Evolutionary conservation across 2,329 filamentous ascomycete genomes (phyloP).

Genomic region (Claviceps capensis): DNA sequence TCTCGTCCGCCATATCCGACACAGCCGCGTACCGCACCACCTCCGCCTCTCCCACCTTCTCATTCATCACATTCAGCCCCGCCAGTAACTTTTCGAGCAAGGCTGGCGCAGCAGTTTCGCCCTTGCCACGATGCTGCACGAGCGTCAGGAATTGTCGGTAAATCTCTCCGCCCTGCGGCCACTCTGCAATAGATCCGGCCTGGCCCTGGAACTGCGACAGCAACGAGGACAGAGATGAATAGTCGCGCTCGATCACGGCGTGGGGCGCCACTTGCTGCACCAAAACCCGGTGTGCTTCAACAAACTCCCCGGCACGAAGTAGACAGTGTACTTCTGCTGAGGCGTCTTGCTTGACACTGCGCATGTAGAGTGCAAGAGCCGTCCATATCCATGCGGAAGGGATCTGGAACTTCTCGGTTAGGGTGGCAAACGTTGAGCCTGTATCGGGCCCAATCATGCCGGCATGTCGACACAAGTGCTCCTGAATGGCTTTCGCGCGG

Average conservation of each 20-base stretch:
- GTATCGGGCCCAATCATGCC: conserved; percentile 47
- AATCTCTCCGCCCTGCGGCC: conserved; percentile 68
- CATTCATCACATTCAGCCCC: conserved; percentile 42
- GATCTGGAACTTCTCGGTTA: conserved; percentile 54
- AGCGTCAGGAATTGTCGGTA: conserved; percentile 52
- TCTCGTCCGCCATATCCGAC: conserved; percentile 65
- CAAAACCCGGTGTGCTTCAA: conserved; percentile 76
- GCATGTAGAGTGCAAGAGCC: conserved; percentile 72
- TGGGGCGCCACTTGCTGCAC: conserved; percentile 67
- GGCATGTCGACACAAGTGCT: conserved; percentile 62
- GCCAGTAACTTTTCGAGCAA: conserved; percentile 43
- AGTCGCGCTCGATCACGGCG: conserved; percentile 72
- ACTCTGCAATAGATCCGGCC: conserved; percentile 50
- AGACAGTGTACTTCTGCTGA: conserved; percentile 65
- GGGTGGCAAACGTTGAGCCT: conserved; percentile 39
- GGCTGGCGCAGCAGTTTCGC: conserved; percentile 25
- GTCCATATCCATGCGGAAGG: conserved; percentile 73
- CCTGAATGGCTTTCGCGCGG: conserved; percentile 54
- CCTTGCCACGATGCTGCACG: conserved; percentile 28
- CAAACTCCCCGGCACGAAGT: conserved; percentile 59
- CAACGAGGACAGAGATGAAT: conserved; percentile 52
- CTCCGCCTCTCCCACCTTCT: conserved; percentile 26
- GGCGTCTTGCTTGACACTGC: conserved; percentile 55
- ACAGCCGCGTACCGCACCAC: conserved; percentile 54
- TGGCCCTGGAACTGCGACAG: conserved; percentile 58